A percentile compares a stretch with the other conserved stretches of the same genome.
Evolutionary conservation across 495 filamentous ascomycete species (phyloP).

Genomic region (Trichoderma asperelloides): DNA sequence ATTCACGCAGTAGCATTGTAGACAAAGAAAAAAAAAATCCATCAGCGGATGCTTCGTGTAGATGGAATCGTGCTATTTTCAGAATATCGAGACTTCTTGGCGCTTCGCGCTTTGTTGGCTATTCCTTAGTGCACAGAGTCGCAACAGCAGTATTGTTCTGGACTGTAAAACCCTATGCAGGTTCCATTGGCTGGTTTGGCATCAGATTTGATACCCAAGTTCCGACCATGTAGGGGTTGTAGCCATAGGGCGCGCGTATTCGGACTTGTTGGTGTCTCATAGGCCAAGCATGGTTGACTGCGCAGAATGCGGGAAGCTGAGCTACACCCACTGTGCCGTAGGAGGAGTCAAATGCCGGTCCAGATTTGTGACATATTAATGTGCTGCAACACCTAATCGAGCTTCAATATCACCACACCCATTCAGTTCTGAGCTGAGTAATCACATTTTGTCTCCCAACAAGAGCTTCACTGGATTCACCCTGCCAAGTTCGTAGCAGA

Average conservation of each 20-base stretch:
- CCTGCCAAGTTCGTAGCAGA: too few species aligned
- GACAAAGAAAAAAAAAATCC: neutral
- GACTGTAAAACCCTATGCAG: neutral
- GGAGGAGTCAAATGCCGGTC: neutral
- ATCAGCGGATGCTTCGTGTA: neutral
- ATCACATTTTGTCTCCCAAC: too few species aligned
- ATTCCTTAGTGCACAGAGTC: too few species aligned
- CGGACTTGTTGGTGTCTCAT: neutral
- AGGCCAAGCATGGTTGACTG: neutral
- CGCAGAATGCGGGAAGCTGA: neutral
- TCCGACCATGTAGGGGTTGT: neutral
- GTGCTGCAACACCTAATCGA: too few species aligned
- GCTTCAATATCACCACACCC: too few species aligned
- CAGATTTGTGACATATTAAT: too few species aligned
- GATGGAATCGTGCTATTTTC: neutral
- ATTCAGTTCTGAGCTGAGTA: too few species aligned
- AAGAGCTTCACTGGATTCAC: too few species aligned
- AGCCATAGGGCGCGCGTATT: neutral
- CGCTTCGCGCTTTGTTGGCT: neutral
- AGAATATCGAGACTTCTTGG: neutral
- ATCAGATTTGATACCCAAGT: neutral
- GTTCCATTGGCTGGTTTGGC: neutral
- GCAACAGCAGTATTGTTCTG: too few species aligned
- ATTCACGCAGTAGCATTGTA: too few species aligned
- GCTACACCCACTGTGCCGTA: too few species aligned